These are phyloP conservation scores for Cinchona pubescens DNA, from an alignment of 257 asterid species.

Conservation along the genomic window DNA sequence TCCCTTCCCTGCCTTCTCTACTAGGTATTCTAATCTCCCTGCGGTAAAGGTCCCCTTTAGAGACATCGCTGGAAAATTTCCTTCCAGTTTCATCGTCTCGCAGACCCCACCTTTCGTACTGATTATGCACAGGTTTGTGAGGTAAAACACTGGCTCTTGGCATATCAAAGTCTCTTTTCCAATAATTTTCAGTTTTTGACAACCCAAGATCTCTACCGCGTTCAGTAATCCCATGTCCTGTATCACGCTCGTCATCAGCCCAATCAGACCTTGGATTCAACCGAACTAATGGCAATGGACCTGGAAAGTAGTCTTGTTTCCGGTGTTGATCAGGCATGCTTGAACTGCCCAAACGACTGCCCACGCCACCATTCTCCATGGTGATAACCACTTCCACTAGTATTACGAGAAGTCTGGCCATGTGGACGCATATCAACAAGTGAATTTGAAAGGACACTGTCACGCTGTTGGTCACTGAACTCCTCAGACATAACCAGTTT, in stretches of 20 bases:
- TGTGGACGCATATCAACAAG: slow-evolving; percentile 42
- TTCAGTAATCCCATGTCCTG: slow-evolving; percentile 70
- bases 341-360: slow-evolving; percentile 35
- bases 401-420: slow-evolving; percentile 39
- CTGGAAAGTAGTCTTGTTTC: slow-evolving; percentile 59
- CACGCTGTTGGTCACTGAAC: slow-evolving; percentile 40
- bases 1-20: slow-evolving; percentile 57
- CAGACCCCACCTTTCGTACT: slow-evolving; percentile 52
- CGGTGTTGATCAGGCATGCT: slow-evolving; percentile 28
- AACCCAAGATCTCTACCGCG: slow-evolving; percentile 57
- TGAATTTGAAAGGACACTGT: slow-evolving; percentile 41
- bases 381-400: slow-evolving; percentile 38
- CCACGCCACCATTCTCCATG: slow-evolving; percentile 42
- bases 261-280: slow-evolving; percentile 89
- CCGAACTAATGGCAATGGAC: slow-evolving; percentile 76
- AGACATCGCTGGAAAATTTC: slow-evolving; percentile 52
- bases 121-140: slow-evolving; percentile 53
- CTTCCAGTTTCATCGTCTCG: slow-evolving; percentile 62
- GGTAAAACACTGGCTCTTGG: slow-evolving; percentile 62
- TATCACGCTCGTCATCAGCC: slow-evolving; percentile 99
- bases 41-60: slow-evolving; percentile 45
- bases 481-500: slow-evolving; percentile 51
- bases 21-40: slow-evolving; percentile 50
- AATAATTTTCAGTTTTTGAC: slow-evolving; percentile 58
- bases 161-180: slow-evolving; percentile 82